phyloP scores from a whole-genome alignment of 1,284 basidiomycete species.

The Papiliotrema fonsecae region DNA sequence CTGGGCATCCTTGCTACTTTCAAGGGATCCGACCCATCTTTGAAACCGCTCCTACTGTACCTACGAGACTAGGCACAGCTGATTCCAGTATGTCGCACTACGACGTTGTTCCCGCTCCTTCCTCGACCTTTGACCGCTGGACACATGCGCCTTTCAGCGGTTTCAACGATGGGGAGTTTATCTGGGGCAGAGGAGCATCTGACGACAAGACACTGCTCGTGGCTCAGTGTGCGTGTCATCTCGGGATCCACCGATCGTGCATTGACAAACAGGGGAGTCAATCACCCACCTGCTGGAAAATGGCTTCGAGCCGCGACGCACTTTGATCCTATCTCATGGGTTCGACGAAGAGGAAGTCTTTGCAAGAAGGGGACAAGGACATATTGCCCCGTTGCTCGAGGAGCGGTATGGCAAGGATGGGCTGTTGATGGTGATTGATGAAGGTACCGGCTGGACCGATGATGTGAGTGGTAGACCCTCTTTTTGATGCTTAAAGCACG shows the following conservation, averaged over 20 bases:
- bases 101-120: constrained; percentile 46
- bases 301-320: constrained; percentile 40
- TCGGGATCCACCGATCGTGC: neutral
- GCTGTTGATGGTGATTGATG: constrained; percentile 47
- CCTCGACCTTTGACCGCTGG: constrained; percentile 43
- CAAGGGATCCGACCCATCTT: constrained; percentile 46
- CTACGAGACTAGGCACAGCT: neutral
- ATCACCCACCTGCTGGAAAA: constrained; percentile 39
- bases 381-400: constrained; percentile 43
- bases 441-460: constrained; percentile 37
- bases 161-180: constrained; percentile 36
- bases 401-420: constrained; percentile 43
- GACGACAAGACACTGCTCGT: constrained; percentile 48
- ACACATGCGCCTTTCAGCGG: constrained; percentile 45
- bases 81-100: constrained; percentile 39
- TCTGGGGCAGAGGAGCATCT: constrained; percentile 45
- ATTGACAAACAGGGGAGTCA: constrained; percentile 28
- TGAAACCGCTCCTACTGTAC: constrained; percentile 50
- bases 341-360: constrained; percentile 46
- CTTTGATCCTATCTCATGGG: constrained; percentile 44
- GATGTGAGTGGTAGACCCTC: constrained; percentile 19
- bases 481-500: neutral
- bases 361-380: constrained; percentile 43
- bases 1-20: constrained; percentile 52
- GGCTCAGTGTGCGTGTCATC: constrained; percentile 44